These are phyloP conservation scores for Talaromyces sp. DNA, from an alignment of 2,329 filamentous ascomycete species.

Conservation along the genomic window DNA sequence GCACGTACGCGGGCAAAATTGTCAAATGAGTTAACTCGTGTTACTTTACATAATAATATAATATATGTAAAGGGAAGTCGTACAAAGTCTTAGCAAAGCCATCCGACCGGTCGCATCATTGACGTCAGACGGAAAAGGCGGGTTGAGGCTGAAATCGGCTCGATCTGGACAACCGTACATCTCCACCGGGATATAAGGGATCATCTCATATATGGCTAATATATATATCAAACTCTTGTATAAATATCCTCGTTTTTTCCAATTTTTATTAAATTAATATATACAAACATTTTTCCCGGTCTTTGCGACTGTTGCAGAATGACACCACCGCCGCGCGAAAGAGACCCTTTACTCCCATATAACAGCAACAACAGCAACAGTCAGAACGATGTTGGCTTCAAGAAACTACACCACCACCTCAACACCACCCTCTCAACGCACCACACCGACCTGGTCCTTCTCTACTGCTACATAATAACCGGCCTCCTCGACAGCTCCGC, in stretches of 20 bases:
- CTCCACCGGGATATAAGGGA: not conserved
- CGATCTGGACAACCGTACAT: not conserved
- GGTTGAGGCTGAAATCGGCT: not conserved
- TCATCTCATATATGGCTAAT: not conserved
- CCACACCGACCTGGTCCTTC: conserved; percentile 65
- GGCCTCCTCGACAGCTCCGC: conserved; percentile 73
- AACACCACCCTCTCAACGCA: conserved; percentile 55
- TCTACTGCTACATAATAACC: conserved; percentile 73
- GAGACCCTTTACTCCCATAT: not conserved
- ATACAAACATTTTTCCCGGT: no score
- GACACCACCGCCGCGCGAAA: not conserved
- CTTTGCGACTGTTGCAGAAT: no score
- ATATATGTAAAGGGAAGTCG: not conserved
- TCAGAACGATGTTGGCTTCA: not conserved
- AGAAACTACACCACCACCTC: conserved; percentile 18
- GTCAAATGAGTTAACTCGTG: not conserved
- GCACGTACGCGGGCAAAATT: not conserved
- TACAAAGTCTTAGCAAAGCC: not conserved
- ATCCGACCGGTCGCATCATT: not conserved
- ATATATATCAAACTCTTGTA: not conserved
- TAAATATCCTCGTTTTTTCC: not conserved
- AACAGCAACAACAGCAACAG: not conserved
- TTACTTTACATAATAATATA: not conserved
- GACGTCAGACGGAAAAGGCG: not conserved
- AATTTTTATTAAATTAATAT: not conserved